Conservation (phyloP, 306 rosid genomes). For the Vigna trinervia region DNA sequence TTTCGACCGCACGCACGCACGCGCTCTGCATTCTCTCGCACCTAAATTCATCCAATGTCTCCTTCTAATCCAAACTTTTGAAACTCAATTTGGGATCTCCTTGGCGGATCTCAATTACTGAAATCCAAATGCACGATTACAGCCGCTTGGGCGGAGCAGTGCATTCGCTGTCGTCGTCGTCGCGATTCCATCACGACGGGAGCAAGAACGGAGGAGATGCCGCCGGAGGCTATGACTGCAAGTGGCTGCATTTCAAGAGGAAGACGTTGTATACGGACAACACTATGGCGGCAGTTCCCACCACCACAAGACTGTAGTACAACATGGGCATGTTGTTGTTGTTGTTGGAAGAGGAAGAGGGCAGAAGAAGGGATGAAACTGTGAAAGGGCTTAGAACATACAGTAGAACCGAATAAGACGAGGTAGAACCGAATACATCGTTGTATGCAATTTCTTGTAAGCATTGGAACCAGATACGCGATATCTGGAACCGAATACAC, state of each 20-base stretch:
- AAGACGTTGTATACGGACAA: slow-evolving; percentile 74
- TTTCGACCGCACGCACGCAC: not conserved
- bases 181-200: slow-evolving; percentile 67
- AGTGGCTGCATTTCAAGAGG: slow-evolving; percentile 55
- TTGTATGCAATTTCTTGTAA: too few relatives aligned
- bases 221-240: not conserved
- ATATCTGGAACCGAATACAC: too few relatives aligned
- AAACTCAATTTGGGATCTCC: slow-evolving; percentile 34
- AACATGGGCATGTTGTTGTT: slow-evolving; percentile 65
- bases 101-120: slow-evolving; percentile 27
- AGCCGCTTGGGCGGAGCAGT: slow-evolving; percentile 66
- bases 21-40: not conserved
- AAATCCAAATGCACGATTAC: slow-evolving; percentile 65
- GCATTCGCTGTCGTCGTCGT: slow-evolving; percentile 70
- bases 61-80: not conserved
- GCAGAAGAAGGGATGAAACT: slow-evolving; percentile 41
- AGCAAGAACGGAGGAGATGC: slow-evolving; percentile 44
- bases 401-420: too few relatives aligned
- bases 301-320: slow-evolving; percentile 70
- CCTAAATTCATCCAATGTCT: not conserved
- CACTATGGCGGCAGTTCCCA: slow-evolving; percentile 66
- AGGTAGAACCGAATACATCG: too few relatives aligned
- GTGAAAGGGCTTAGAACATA: slow-evolving; percentile 36
- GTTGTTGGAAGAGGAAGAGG: slow-evolving; percentile 31
- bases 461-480: too few relatives aligned